These are phyloP conservation scores for Asclepias syriaca DNA, from an alignment of 257 asterid species.

Conservation along the genomic window DNA sequence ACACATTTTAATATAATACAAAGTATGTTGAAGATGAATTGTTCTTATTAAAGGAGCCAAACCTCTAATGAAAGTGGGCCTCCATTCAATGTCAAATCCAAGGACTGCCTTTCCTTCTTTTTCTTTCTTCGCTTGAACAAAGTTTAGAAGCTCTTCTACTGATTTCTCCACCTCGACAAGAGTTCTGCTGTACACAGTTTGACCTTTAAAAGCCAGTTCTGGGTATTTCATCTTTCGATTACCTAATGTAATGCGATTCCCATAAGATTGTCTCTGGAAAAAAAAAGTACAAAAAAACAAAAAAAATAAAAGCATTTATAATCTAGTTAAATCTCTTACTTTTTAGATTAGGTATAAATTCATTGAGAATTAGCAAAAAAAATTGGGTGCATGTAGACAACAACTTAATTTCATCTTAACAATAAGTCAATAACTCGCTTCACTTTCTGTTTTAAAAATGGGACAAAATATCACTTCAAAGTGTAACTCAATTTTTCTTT, in stretches of 20 bases:
- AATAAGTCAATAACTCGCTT: too few species aligned
- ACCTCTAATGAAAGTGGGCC: slow-evolving; percentile 79
- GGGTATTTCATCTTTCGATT: slow-evolving; percentile 23
- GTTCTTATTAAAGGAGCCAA: background rate
- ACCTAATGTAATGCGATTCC: slow-evolving; percentile 1
- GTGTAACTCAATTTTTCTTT: too few species aligned
- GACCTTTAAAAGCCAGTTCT: slow-evolving; percentile 62
- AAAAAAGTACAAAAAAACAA: background rate
- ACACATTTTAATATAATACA: background rate
- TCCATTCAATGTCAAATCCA: slow-evolving; percentile 97
- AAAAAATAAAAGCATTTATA: background rate
- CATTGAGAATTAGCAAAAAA: too few species aligned
- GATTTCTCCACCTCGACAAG: slow-evolving; percentile 71
- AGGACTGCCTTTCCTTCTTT: slow-evolving; percentile 52
- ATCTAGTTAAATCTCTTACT: background rate
- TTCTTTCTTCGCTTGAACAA: slow-evolving; percentile 58
- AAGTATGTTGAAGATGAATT: background rate
- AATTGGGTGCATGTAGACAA: too few species aligned
- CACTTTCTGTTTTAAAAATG: too few species aligned
- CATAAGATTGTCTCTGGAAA: background rate
- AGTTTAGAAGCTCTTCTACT: slow-evolving; percentile 61
- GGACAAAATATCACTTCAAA: too few species aligned
- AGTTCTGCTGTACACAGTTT: slow-evolving; percentile 61
- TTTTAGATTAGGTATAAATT: too few species aligned
- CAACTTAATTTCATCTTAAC: too few species aligned